Conservation (phyloP, 129 eudicot genomes). For the Ambrosia trifida region DNA sequence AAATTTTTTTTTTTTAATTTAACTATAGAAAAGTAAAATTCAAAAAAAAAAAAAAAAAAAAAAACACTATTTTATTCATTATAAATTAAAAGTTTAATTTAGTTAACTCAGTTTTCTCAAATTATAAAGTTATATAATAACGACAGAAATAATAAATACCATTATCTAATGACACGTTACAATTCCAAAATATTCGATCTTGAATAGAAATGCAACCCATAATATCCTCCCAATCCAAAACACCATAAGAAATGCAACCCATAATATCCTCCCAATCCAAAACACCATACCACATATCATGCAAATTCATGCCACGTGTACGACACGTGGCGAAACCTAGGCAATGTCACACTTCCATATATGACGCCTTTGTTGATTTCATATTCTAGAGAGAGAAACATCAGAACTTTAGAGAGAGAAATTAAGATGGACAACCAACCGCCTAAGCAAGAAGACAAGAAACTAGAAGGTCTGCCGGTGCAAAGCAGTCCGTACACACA, state of each 20-base stretch:
- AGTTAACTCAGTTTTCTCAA: too few species aligned
- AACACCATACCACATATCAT: conserved; percentile 4
- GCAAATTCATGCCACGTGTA: conserved; percentile 25
- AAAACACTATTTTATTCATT: too few species aligned
- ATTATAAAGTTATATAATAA: too few species aligned
- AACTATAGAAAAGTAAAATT: too few species aligned
- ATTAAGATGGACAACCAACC: conserved; percentile 33
- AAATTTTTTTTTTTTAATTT: too few species aligned
- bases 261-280: not conserved
- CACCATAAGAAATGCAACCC: not conserved
- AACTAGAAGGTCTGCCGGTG: conserved; percentile 47
- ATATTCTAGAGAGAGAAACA: not conserved
- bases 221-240: not conserved
- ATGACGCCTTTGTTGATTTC: not conserved
- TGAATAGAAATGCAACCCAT: not conserved
- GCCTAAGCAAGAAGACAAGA: conserved; percentile 18
- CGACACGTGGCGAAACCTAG: conserved; percentile 20
- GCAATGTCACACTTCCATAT: conserved; percentile 1
- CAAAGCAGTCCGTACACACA: conserved; percentile 68
- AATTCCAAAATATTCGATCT: not conserved
- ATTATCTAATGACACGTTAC: too few species aligned
- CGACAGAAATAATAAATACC: too few species aligned
- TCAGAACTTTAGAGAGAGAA: not conserved
- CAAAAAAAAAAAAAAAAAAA: too few species aligned
- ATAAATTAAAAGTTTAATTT: too few species aligned